Evolutionary conservation across 2,329 filamentous ascomycete genomes (phyloP).

Genomic region (Teratosphaeria zuluensis): DNA sequence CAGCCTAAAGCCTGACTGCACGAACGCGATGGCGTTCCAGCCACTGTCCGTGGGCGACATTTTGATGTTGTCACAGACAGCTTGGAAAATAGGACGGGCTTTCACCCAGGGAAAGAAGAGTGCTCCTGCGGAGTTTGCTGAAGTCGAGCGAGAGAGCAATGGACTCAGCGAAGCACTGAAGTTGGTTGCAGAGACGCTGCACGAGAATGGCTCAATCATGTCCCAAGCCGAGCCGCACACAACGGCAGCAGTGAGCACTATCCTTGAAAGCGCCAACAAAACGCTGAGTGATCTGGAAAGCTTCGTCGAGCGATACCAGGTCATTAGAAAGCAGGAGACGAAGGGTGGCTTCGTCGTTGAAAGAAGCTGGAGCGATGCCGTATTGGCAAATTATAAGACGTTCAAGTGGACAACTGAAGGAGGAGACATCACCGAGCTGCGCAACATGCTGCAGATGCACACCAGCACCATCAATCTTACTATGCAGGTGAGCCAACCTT

Average conservation of each 20-base stretch:
- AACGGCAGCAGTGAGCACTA: conserved; percentile 29
- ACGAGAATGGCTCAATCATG: conserved; percentile 27
- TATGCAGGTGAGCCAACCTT: conserved; percentile 17
- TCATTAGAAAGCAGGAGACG: conserved; percentile 33
- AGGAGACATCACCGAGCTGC: conserved; percentile 31
- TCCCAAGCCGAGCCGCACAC: conserved; percentile 26
- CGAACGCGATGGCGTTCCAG: conserved; percentile 13
- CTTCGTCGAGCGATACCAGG: conserved; percentile 36
- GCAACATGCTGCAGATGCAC: conserved; percentile 34
- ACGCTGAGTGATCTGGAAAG: conserved; percentile 36
- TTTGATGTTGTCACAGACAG: conserved; percentile 36
- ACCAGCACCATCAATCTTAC: conserved; percentile 30
- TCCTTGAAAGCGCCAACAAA: conserved; percentile 30
- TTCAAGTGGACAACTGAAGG: conserved; percentile 39
- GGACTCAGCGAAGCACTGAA: conserved; percentile 34
- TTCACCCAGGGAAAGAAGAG: conserved; percentile 33
- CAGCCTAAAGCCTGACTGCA: background rate
- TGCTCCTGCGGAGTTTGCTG: conserved; percentile 33
- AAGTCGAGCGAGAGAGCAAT: conserved; percentile 34
- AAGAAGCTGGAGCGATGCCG: conserved; percentile 34
- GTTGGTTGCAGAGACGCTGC: conserved; percentile 36
- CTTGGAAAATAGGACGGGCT: conserved; percentile 36
- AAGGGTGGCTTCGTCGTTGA: conserved; percentile 33
- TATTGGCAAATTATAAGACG: conserved; percentile 32
- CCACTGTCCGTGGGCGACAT: conserved; percentile 32